Evolutionary conservation across 2,329 filamentous ascomycete genomes (phyloP).

Genomic region (Coleophoma crateriformis): DNA sequence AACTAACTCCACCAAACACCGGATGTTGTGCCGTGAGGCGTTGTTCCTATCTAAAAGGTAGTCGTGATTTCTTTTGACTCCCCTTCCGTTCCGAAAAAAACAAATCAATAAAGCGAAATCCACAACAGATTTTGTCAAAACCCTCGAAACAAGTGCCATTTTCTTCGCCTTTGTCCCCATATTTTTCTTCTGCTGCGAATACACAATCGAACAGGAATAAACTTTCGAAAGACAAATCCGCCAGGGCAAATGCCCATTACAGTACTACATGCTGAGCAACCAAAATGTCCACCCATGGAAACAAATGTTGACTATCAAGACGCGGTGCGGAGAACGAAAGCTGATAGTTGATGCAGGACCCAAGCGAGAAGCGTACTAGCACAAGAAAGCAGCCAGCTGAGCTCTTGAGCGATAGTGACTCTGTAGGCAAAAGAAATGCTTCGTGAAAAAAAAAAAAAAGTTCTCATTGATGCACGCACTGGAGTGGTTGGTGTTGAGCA

Average conservation of each 20-base stretch:
- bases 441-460: neutral
- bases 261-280: neutral
- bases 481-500: too few relatives aligned
- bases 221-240: neutral
- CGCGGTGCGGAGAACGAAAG: neutral
- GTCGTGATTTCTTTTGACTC: neutral
- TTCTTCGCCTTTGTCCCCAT: neutral
- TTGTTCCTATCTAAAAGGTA: slow-evolving; percentile 1
- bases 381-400: slow-evolving; percentile 1
- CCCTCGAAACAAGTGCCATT: too few relatives aligned
- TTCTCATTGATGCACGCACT: neutral
- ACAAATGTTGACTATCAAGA: neutral
- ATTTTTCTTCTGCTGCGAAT: neutral
- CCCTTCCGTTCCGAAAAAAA: neutral
- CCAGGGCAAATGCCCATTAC: neutral
- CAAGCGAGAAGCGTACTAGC: neutral
- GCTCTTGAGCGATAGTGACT: neutral
- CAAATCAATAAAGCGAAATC: too few relatives aligned
- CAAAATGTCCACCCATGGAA: neutral
- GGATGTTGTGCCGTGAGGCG: slow-evolving; percentile 1
- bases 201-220: neutral
- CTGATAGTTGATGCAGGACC: neutral
- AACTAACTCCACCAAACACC: slow-evolving; percentile 2
- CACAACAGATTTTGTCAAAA: too few relatives aligned
- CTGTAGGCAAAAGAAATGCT: neutral